phyloP scores from a whole-genome alignment of 2,329 filamentous ascomycete genomes.

The Fusarium solani-melongenae region DNA sequence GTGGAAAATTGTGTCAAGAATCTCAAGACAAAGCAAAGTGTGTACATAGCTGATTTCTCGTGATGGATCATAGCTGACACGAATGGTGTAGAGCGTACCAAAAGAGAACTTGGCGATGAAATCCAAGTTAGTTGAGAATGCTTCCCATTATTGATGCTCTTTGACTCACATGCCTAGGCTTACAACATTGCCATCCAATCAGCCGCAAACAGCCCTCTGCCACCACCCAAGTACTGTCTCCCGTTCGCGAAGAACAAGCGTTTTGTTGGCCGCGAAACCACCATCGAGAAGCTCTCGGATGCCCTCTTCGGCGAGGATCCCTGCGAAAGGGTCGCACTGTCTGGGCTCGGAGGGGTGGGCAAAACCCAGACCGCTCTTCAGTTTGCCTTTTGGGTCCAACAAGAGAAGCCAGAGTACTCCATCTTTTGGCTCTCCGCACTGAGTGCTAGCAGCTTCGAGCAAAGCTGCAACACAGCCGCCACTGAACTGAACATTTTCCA shows the following conservation, averaged over 20 bases:
- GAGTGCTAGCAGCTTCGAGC: not conserved
- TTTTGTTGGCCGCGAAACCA: not conserved
- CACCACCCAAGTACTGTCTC: not conserved
- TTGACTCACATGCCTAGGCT: not conserved
- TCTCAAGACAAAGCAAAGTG: not conserved
- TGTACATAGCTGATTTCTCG: not conserved
- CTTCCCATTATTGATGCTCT: not conserved
- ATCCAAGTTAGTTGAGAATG: not conserved
- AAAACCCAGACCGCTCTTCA: not conserved
- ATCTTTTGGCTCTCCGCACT: not conserved
- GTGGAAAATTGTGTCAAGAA: not conserved
- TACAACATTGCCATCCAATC: not conserved
- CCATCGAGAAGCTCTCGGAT: not conserved
- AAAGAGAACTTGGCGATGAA: not conserved
- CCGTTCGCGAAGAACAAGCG: not conserved
- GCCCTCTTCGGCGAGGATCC: not conserved
- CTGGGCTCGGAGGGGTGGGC: not conserved
- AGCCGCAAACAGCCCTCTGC: not conserved
- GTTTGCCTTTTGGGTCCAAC: not conserved
- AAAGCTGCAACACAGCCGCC: not conserved
- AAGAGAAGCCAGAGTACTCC: not conserved
- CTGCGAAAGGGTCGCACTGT: not conserved
- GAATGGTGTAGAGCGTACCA: not conserved
- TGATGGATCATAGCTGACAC: not conserved
- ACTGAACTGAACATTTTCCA: not conserved